These are phyloP conservation scores for Lodderomyces margitis DNA, from an alignment of 1,139 yeast genomes.

Conservation along the genomic window DNA sequence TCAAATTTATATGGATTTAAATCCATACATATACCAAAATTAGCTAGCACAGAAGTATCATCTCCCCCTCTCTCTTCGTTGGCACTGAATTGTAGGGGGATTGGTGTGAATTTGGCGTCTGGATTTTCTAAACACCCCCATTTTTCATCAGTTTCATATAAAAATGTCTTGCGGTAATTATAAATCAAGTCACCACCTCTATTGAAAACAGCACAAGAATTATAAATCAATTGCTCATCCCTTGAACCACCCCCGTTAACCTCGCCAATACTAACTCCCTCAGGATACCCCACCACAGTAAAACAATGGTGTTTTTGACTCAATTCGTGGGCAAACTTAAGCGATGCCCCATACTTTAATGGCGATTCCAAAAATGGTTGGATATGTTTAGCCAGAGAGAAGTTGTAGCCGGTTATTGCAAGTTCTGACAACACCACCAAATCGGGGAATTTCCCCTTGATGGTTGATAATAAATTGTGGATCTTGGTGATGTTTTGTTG, in stretches of 20 bases:
- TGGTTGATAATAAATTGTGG: slow-evolving; percentile 30
- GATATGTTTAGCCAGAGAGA: slow-evolving; percentile 49
- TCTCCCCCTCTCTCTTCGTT: not conserved
- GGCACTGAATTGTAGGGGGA: slow-evolving; percentile 30
- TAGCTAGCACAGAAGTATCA: slow-evolving; percentile 30
- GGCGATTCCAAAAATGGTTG: slow-evolving; percentile 56
- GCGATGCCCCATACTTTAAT: slow-evolving; percentile 41
- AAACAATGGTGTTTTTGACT: slow-evolving; percentile 56
- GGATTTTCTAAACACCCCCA: slow-evolving; percentile 84
- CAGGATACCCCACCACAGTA: slow-evolving; percentile 85
- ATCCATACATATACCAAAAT: slow-evolving; percentile 95
- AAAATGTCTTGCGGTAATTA: slow-evolving; percentile 75
- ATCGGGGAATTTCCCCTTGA: slow-evolving; percentile 29
- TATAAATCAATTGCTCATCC: slow-evolving; percentile 41
- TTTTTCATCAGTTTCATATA: slow-evolving; percentile 74
- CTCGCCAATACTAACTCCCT: slow-evolving; percentile 27
- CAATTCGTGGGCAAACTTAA: slow-evolving; percentile 55
- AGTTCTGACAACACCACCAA: slow-evolving; percentile 78
- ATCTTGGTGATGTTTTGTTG: slow-evolving; percentile 55
- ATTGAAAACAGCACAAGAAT: slow-evolving; percentile 67
- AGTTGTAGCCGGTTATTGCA: slow-evolving; percentile 85
- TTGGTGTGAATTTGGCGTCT: slow-evolving; percentile 33
- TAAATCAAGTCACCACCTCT: slow-evolving; percentile 58
- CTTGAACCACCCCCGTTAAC: not conserved
- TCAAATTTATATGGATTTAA: slow-evolving; percentile 80